These are phyloP conservation scores for Chaetoceros muelleri DNA, from an alignment of 108 stramenopile species.

Conservation along the genomic window DNA sequence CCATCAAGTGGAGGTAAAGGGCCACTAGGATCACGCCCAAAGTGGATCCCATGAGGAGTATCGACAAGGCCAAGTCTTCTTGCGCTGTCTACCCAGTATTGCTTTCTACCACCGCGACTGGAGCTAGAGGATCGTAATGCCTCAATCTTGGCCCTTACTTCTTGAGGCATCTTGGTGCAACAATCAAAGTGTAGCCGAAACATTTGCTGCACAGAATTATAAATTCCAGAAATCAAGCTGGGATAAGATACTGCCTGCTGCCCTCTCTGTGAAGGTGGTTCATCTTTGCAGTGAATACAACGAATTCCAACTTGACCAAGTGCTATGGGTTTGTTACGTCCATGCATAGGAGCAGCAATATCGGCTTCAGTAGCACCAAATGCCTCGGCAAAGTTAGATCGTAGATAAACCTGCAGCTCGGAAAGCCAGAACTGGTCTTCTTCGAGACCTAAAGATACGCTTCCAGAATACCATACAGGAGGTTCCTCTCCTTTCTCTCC, in stretches of 20 bases:
- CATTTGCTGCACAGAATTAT: constrained; percentile 85
- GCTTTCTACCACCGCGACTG: constrained; percentile 78
- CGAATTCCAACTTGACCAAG: constrained; percentile 83
- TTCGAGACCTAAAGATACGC: constrained; percentile 49
- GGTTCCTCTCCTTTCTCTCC: not conserved
- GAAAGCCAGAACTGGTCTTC: constrained; percentile 83
- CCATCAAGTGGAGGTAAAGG: constrained; percentile 53
- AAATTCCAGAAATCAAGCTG: constrained; percentile 67
- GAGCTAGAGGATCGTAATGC: constrained; percentile 48
- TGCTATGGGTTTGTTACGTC: constrained; percentile 80
- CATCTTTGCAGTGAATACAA: constrained; percentile 71
- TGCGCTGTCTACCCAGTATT: constrained; percentile 83
- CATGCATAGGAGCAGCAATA: constrained; percentile 65
- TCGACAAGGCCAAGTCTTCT: constrained; percentile 70
- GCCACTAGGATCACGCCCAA: constrained; percentile 59
- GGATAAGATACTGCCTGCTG: constrained; percentile 72
- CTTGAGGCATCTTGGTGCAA: constrained; percentile 48
- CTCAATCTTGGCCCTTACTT: constrained; percentile 49
- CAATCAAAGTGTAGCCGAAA: constrained; percentile 67
- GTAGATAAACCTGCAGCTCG: constrained; percentile 72
- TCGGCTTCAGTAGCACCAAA: constrained; percentile 66
- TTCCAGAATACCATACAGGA: constrained; percentile 40
- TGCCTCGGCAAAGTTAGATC: constrained; percentile 69
- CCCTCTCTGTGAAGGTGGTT: constrained; percentile 44
- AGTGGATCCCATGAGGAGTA: constrained; percentile 72